Evolutionary conservation across 306 rosid genomes (phyloP), one percentile per base, ranked within the genome.

Genomic region (Erythrophleum fordii): DNA sequence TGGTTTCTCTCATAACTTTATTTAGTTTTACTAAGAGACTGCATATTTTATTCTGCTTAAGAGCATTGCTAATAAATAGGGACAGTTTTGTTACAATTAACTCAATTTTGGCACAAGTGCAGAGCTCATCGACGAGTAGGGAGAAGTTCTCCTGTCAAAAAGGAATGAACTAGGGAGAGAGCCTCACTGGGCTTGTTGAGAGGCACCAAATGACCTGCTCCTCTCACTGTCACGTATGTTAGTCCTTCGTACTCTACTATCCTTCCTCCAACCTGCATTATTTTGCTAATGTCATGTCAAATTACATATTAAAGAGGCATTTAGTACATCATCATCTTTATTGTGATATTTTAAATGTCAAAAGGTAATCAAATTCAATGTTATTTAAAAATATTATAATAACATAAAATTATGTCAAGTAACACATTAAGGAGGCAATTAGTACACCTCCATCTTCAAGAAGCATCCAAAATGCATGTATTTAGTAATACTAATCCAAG

Each of bases 131-230:
- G 34, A 58, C 11, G 65, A 58, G 65, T 2, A 25, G 88, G 92
- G 51, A 88, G 92, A 41, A 53, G 77, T 0, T 86, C 16, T 16
- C 77, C 90, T 0, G 88, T 73, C 11, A 88, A 52, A 80, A 86
- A 88, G 56, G 90, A 84, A 76, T 77, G 88, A 82, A 88, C 82
- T 0, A 88, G 77, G 51, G 88, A 79, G 20, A 88, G 88, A 48
- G 85, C 85, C 25, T 88, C 80, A 45, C 35, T 73, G 17, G 90
- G 92, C 52, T 86, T 88, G 82, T 88, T 84, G 5, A 88, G 82
- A 55, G 92, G 90, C 41, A 86, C 90, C 84, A 89, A 69, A 39
- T 88, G 92, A n/a, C 90, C 92, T 14, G 92, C 92, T 53, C 92
- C 92, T 86, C 90, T 86, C 42, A 86, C 82, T 69, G 88, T 89